Base-by-base conservation (phyloP, 192 early-diverging fungal genomes). In the Nowakowskiella sp. region DNA sequence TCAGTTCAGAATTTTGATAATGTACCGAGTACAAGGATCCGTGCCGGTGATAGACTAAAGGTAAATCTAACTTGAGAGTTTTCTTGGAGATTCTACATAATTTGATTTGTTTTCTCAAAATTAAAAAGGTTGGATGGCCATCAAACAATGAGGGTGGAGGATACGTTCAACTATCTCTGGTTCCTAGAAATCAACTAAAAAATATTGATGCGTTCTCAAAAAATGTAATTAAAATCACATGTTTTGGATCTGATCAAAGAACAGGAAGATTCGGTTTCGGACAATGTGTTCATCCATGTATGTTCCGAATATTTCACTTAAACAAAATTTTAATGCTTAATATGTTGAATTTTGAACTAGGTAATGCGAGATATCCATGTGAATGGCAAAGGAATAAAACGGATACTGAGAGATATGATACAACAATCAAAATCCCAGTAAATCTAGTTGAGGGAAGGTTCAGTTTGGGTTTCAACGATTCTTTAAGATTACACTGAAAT, bases 1-100 rank as follows among this genome's bases (percentile, higher is more conserved):
- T 8, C 7, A 29, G 49, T 6, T n/a, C n/a, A n/a, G 28, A 34
- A 6, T 24, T 7, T 25, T 25, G 25, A 7, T 31, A 8, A 9
- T n/a, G n/a, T n/a, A 6, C 7, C 10, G 6, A 5, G n/a, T 7
- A 9, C 7, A 6, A 16, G 21, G 10, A 51, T 59, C 31, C 42
- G 8, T 31, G 57, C 57, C 6, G 57, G 57, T 2, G 51, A 55
- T 13, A 2, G 57, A 29, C 51, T 59, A n/a, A 59, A 59, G 39
- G 57, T 59, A 31, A 59, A 59, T 22, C 2, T 32, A n/a, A n/a
- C n/a, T 5, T 45, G 55, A 25, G 7, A 6, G 45, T 8, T n/a
- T 47, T 47, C n/a, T n/a, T n/a, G n/a, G n/a, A n/a, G n/a, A n/a
- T n/a, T n/a, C n/a, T n/a, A n/a, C n/a, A n/a, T n/a, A n/a, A n/a